Evolutionary conservation across 2,329 filamentous ascomycete genomes (phyloP).

Genomic region (Mycogone perniciosa): DNA sequence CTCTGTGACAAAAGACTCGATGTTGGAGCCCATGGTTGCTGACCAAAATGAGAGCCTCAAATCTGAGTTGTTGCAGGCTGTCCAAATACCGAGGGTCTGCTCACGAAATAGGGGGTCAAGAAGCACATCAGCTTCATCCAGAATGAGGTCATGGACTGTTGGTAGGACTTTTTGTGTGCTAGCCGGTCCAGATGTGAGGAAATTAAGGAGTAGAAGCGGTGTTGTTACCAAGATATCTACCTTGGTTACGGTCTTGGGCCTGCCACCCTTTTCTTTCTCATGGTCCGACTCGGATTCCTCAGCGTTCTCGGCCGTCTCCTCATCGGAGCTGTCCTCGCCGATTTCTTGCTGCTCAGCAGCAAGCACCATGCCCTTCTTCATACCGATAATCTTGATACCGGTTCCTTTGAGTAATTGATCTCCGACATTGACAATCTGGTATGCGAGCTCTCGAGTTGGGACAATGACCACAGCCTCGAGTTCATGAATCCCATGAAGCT

Average conservation of each 20-base stretch:
- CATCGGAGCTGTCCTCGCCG: constrained; percentile 33
- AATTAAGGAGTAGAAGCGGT: constrained; percentile 64
- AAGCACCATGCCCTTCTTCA: constrained; percentile 79
- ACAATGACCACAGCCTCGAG: constrained; percentile 66
- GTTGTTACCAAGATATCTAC: constrained; percentile 37
- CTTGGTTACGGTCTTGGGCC: constrained; percentile 26
- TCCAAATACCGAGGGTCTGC: constrained; percentile 81
- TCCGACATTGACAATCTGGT: constrained; percentile 78
- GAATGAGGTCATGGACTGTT: constrained; percentile 64
- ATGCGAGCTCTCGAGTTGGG: constrained; percentile 71
- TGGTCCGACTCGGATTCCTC: constrained; percentile 30
- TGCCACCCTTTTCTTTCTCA: constrained; percentile 19
- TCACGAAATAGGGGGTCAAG: constrained; percentile 86
- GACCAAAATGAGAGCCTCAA: constrained; percentile 84
- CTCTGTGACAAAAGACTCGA: constrained; percentile 71
- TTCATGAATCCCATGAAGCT: constrained; percentile 34
- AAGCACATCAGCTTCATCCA: constrained; percentile 94
- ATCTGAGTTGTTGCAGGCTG: constrained; percentile 62
- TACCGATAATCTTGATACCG: constrained; percentile 69
- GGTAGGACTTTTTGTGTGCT: constrained; percentile 49
- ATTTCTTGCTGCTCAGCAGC: constrained; percentile 39
- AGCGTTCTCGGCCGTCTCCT: constrained; percentile 30
- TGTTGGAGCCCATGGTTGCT: constrained; percentile 90
- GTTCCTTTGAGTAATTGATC: constrained; percentile 73
- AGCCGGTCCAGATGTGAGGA: constrained; percentile 46